Base-by-base conservation (phyloP, 441 rosid genomes). In the Pelargonium exstipulatum region DNA sequence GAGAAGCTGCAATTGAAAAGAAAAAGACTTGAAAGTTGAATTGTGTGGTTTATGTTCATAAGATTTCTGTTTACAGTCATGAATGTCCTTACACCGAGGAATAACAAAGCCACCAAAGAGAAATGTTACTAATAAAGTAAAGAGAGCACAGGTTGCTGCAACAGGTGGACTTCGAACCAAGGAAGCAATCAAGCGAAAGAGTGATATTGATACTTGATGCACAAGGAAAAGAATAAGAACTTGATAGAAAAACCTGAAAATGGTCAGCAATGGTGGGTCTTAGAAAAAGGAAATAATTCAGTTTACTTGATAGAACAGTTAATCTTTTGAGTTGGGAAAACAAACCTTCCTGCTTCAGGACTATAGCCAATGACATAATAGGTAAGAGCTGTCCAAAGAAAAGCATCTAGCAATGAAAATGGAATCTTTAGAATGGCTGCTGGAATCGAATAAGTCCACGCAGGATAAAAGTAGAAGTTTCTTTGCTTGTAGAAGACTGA, bases 401-500 rank as follows among this genome's bases (percentile, higher is more conserved):
- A 86, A n/a, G 83, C 90, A 78, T 92, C 94, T 16, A 78, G 9
- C 18, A 89, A 53, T 42, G 90, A 65, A 42, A 88, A 67, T 2
- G 95, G 97, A 67, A 90, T 85, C 79, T 90, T 88, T 16, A 88
- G 83, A 68, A 92, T 79, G 96, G 92, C 89, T 37, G 84, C 63
- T 4, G 97, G 96, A 63, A 92, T 73, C 35, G 92, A 66, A 73
- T 82, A 92, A 3, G 83, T 80, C 96, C 96, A 92, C 0, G 91
- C 42, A 64, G 97, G 95, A 76, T 73, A 90, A 82, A 92, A 90
- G 4, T 81, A 78, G 49, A 83, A 78, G 65, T 87, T 89, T 22
- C 97, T 82, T 74, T 92, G 97, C 80, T 90, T 92, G 88, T 83
- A 91, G 65, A 91, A 90, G 65, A 91, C 90, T 29, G 96, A 92